phyloP scores from a whole-genome alignment of 768 basidiomycete genomes.

The Peribolospora baueri region DNA sequence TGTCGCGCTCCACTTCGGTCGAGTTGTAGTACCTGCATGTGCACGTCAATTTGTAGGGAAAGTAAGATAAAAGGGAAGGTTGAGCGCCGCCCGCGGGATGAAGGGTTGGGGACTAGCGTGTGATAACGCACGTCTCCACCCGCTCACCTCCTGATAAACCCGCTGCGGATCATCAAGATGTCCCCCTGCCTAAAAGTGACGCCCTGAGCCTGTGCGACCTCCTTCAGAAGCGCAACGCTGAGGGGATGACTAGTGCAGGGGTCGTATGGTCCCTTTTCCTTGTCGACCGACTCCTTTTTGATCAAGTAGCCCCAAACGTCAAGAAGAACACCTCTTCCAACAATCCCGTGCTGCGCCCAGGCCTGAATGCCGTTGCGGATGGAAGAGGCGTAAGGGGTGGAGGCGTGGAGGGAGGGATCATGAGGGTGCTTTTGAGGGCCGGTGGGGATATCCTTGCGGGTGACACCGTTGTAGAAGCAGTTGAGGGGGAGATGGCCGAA shows the following conservation, averaged over 20 bases:
- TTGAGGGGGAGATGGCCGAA: not conserved
- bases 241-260: conserved; percentile 36
- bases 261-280: conserved; percentile 30
- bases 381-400: too few species aligned
- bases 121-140: too few species aligned
- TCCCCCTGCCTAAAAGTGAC: conserved; percentile 36
- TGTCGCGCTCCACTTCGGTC: conserved; percentile 26
- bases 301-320: conserved; percentile 32
- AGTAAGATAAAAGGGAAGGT: too few species aligned
- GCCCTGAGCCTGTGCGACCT: conserved; percentile 34
- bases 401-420: too few species aligned
- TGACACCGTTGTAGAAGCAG: not conserved
- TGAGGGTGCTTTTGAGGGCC: too few species aligned
- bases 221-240: conserved; percentile 32
- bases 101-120: too few species aligned
- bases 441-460: not conserved
- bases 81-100: too few species aligned
- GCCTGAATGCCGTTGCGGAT: too few species aligned
- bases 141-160: conserved; percentile 28
- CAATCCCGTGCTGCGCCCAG: conserved; percentile 34
- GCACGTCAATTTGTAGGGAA: too few species aligned
- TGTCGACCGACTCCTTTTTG: conserved; percentile 2
- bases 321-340: conserved; percentile 41
- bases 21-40: conserved; percentile 24
- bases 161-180: conserved; percentile 35